Evolutionary conservation across 768 basidiomycete species (phyloP), one percentile per base, ranked within the genome.

Genomic region (Pleurotus tuoliensis): DNA sequence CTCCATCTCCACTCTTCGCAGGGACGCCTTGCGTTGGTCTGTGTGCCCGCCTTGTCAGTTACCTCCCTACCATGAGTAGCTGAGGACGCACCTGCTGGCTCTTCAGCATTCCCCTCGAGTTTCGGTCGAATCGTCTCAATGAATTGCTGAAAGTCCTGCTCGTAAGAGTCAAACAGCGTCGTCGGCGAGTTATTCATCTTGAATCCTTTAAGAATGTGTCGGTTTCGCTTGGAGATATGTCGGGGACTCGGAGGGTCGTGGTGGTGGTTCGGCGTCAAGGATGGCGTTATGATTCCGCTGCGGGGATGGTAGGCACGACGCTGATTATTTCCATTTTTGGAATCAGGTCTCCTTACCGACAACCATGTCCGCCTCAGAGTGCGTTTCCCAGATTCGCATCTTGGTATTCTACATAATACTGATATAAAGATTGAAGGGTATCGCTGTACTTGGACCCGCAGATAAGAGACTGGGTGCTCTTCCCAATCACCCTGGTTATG

Each of bases 401-500:
- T 47, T 9, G 27, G 52, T 16, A 48, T 43, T n/a, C 46, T 43
- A 38, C 18, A 27, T 39, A 46, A 11, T 41, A 30, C 8, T 30
- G 38, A 6, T 1, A 7, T 20, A 24, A 18, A 7, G 20, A 27
- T 18, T 46, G 22, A 59, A 83, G 80, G 47, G 73, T 76, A 12
- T 81, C 81, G 39, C 71, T 83, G 59, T 83, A 94, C 72, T 86
- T 98, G 47, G 94, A 98, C 76, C 95, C 94, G 43, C 92, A 94
- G 73, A 98, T 98, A 70, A 85, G 94, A 63, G 93, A 90, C 67
- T 92, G 88, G 90, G 87, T 98, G 44, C 73, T 98, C 57, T 94
- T 98, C 73, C 95, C 95, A 53, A 97, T 98, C 73, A 98, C 94
- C 51, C 77, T 97, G 59, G 94, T 98, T 68, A 97, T 97, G 94